These are phyloP conservation scores for Hirschfeldia incana DNA, from an alignment of 345 rosid genomes.

Conservation along the genomic window DNA sequence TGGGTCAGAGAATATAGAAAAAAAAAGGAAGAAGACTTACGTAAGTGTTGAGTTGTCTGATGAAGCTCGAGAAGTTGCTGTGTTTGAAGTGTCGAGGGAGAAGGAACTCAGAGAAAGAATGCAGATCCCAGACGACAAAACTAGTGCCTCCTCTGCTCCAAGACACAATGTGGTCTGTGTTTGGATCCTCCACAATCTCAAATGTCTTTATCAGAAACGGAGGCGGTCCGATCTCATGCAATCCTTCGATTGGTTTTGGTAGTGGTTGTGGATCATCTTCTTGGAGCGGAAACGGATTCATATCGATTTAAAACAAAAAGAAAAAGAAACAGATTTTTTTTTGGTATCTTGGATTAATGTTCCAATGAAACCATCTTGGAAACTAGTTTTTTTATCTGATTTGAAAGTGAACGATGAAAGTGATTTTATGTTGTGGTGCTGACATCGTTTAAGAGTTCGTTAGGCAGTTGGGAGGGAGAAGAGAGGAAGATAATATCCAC, in stretches of 20 bases:
- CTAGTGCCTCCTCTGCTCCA: constrained; percentile 71
- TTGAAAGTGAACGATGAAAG: not conserved
- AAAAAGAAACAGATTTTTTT: not conserved
- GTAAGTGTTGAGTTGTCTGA: constrained; percentile 60
- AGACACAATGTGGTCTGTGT: constrained; percentile 64
- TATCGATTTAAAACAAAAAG: not conserved
- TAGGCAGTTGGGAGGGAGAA: constrained; percentile 32
- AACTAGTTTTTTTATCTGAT: not conserved
- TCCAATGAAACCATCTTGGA: not conserved
- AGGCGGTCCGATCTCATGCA: constrained; percentile 77
- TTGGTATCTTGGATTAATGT: not conserved
- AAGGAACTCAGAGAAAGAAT: constrained; percentile 45
- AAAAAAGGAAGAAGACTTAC: constrained; percentile 36
- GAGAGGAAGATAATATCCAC: constrained; percentile 29
- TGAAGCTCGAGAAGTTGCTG: constrained; percentile 59
- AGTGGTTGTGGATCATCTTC: not conserved
- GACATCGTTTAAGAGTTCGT: constrained; percentile 23
- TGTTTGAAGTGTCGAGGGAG: constrained; percentile 58
- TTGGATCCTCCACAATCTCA: constrained; percentile 80
- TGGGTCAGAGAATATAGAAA: not conserved
- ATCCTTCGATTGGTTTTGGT: constrained; percentile 63
- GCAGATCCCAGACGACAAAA: constrained; percentile 53
- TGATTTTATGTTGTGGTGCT: not conserved
- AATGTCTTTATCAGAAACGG: constrained; percentile 84
- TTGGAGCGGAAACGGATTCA: constrained; percentile 12